Conservation (phyloP, 176 grass and related monocot species). For the Oryza meyeriana region DNA sequence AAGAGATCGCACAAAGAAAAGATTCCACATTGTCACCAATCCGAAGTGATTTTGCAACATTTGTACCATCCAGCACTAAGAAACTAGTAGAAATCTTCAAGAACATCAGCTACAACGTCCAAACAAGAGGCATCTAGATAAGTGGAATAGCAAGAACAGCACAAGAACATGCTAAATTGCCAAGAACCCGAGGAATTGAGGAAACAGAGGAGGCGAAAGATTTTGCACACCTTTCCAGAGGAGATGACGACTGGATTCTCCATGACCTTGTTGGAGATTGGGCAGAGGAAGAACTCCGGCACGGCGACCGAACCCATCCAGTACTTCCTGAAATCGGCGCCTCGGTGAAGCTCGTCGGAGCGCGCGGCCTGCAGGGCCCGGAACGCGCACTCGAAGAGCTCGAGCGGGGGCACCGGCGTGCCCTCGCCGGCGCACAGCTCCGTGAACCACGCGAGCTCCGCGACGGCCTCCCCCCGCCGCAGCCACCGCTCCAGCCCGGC, state of each 20-base stretch:
- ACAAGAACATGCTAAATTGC: background rate
- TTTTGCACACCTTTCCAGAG: slow-evolving; percentile 43
- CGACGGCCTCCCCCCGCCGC: slow-evolving; percentile 23
- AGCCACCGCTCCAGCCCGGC: slow-evolving; percentile 36
- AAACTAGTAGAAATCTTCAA: background rate
- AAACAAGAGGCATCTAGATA: background rate
- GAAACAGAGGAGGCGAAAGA: background rate
- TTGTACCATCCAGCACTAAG: background rate
- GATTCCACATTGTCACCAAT: background rate
- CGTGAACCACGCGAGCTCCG: slow-evolving; percentile 49
- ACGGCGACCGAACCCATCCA: slow-evolving; percentile 25
- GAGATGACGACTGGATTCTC: slow-evolving; percentile 39
- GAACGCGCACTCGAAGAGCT: slow-evolving; percentile 48
- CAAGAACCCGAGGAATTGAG: too few species aligned
- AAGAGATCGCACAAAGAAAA: background rate
- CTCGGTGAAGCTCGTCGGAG: slow-evolving; percentile 26
- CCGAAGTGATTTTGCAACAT: background rate
- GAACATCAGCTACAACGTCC: background rate
- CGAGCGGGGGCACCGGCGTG: background rate
- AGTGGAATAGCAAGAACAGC: background rate
- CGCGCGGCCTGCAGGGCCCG: slow-evolving; percentile 21
- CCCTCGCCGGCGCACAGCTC: slow-evolving; percentile 31
- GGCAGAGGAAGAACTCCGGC: slow-evolving; percentile 46
- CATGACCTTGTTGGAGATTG: slow-evolving; percentile 46
- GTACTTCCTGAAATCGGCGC: slow-evolving; percentile 18